Base-by-base conservation (phyloP, 306 rosid species). In the Cicer arietinum region DNA sequence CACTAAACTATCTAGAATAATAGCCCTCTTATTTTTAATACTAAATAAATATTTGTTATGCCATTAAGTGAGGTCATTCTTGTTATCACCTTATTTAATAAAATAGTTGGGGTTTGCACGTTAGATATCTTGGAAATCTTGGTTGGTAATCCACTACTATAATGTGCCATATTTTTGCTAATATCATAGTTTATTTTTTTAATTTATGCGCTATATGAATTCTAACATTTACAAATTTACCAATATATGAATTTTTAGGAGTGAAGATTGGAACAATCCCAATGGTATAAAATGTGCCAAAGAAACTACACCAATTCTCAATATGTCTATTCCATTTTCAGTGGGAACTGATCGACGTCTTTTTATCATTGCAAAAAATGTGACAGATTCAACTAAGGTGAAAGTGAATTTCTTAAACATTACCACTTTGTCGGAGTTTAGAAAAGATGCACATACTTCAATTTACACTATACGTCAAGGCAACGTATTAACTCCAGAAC, bases 401-500 rank as follows among this genome's bases (percentile, higher is more conserved):
- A 85, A 84, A 0, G 99, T 92, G 13, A 64, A 84, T 50, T 94
- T 94, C 71, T 53, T 91, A 43, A 81, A 94, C 82, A 90, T 94
- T 48, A 94, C 99, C 0, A 70, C 87, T 11, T 83, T 94, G 6
- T 94, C 97, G 0, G 97, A 92, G 80, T 88, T 73, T 6, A 84
- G 99, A 7, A 94, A 91, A 83, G 99, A 92, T 68, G 99, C 96
- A 35, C 99, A 92, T 48, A 94, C 99, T 17, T 92, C 99, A 0
- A 89, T 94, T 39, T 60, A 90, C 47, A 94, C 99, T 68, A 94
- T 94, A 35, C 88, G 97, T 0, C 99, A 94, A 44, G 99, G 99
- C 41, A 89, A 87, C 8, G 48, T 89, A 84, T 41, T 94, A 16
- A 90, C 91, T 11, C 84, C 84, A 7, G 92, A 86, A 8, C 96